Base-by-base conservation (phyloP, 768 basidiomycete species). In the Leccinum barrowsii region DNA sequence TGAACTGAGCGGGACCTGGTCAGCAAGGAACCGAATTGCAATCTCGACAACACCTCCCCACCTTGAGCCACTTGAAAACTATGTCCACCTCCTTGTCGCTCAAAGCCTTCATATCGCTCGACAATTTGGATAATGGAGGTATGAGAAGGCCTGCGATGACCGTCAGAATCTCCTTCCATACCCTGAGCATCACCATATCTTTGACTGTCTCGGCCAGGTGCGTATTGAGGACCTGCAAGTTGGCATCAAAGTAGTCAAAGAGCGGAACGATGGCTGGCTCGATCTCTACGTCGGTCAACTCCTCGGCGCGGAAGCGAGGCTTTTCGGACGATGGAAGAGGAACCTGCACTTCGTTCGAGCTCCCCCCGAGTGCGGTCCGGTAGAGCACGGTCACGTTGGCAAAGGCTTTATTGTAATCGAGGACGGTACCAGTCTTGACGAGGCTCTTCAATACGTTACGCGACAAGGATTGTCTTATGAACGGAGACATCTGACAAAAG, bases 21-120 rank as follows among this genome's bases (percentile, higher is more conserved):
- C 35, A 58, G 52, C 37, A 54, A 56, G 24, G 3, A 28, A 34
- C 37, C 4, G 52, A 30, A 57, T 52, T 17, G 6, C 21, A 12
- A 26, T 7, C 30, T 17, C 57, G 28, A 48, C 40, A 26, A 46
- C 8, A 13, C 17, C 57, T 91, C 94, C 85, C 17, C 58, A 92
- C 94, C 85, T 94, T 95, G 55, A 98, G 72, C 93, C 97, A 98
- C 71, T 94, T 96, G 78, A 98, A 93, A n/a, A 95, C 96, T 59
- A 98, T 89, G 70, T 98, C 97, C 37, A 98, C 90, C 75, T 98
- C 97, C 74, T 96, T 95, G 67, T 98, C 97, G 26, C 82, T 87
- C 69, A 99, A 72, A 1, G 94, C 89, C 64, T 91, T 89, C 92
- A 98, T 89, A 55, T 94, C 90, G 47, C 93, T 93, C 10, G 87